Base-by-base conservation (phyloP, 2,329 filamentous ascomycete genomes). In the Pseudogymnoascus destructans region DNA sequence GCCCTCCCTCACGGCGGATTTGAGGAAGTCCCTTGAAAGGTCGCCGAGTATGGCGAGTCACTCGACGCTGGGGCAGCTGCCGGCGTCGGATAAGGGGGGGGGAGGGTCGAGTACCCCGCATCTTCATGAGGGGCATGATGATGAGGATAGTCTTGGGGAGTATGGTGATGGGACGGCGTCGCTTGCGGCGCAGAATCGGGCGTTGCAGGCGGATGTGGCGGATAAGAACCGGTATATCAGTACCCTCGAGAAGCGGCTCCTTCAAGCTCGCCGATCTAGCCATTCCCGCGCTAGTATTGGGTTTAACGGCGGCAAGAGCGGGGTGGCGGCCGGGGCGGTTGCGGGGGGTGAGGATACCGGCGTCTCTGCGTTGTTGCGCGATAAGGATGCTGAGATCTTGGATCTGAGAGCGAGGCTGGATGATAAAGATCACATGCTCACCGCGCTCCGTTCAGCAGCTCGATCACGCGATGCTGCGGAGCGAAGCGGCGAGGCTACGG, bases 141-240 rank as follows among this genome's bases (percentile, higher is more conserved):
- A 80, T 15, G 84, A 90, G 10, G 86, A 89, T 59, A 86, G 81
- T 40, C 68, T 84, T 11, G 91, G 89, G 56, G 89, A 95, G 66
- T 92, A 85, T 67, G 91, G 87, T 15, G 90, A 96, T 65, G 92
- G 91, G 1, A 86, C 80, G 23, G 93, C 93, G 6, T 89, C 87
- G 21, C 73, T 95, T 55, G 75, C 85, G 42, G 81, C 88, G n/a
- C 93, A 96, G 68, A 90, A 96, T 64, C 82, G 85, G 55, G 87
- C 95, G n/a, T 74, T 98, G 54, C 93, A 95, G 70, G 83, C 90
- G n/a, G 93, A 98, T 70, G 79, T 98, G 52, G 82, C 81, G n/a
- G 93, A 98, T 73, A 96, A 95, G 75, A 97, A 93, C 66, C 86
- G 93, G 30, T 98, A 98, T 70, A 97, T 97, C 65, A 80, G 87